Percentiles rank a stretch among this genome's conserved stretches.
Evolutionary conservation across 192 early-diverging fungal genomes (phyloP).

Genomic region (Glomus cerebriforme): DNA sequence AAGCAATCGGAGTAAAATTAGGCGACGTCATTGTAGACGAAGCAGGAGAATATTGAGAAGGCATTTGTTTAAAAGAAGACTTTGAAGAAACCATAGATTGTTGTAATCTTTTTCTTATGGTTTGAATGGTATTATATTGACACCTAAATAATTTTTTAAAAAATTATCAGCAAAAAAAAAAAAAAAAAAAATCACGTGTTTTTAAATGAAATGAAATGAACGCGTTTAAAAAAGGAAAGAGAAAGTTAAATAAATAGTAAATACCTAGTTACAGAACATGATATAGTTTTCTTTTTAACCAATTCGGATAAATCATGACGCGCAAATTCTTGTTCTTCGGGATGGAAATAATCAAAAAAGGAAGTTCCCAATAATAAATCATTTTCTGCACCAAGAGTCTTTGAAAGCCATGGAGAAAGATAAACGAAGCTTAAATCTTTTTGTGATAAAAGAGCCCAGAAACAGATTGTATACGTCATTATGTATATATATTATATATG

Average conservation of each 20-base stretch:
- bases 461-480: constrained; percentile 32
- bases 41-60: constrained; percentile 3
- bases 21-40: background rate
- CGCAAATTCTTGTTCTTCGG: constrained; percentile 43
- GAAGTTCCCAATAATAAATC: constrained; percentile 43
- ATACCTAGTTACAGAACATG: constrained; percentile 48
- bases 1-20: no score
- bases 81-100: background rate
- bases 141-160: constrained; percentile 21
- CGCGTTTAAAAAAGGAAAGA: no score
- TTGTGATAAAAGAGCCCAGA: constrained; percentile 47
- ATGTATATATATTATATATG: background rate
- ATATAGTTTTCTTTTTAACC: constrained; percentile 44
- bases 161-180: background rate
- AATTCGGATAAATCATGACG: constrained; percentile 45
- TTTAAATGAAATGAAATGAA: background rate
- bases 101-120: constrained; percentile 10
- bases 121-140: constrained; percentile 19
- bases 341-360: constrained; percentile 50
- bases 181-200: background rate
- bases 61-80: background rate
- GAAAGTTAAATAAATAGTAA: background rate
- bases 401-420: constrained; percentile 42
- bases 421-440: constrained; percentile 48
- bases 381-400: constrained; percentile 41